Percentiles rank a stretch among this genome's conserved stretches.
These are phyloP conservation scores for Serendipita vermifera DNA, from an alignment of 768 basidiomycete species.

Conservation along the genomic window DNA sequence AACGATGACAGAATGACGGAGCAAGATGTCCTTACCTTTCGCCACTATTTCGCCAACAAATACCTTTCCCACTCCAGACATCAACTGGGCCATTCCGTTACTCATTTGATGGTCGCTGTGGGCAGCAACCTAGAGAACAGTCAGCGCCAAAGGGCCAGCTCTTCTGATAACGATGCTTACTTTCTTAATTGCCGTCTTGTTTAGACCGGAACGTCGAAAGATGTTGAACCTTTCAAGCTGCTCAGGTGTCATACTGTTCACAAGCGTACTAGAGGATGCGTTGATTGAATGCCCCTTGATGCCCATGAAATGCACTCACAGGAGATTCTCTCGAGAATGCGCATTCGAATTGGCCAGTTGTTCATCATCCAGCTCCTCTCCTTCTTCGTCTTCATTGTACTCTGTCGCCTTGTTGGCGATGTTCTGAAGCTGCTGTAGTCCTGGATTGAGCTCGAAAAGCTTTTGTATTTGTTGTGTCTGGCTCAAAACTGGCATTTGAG, in stretches of 20 bases:
- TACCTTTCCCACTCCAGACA: conserved; percentile 81
- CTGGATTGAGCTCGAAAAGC: conserved; percentile 6
- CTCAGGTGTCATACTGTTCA: conserved; percentile 72
- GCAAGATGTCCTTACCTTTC: conserved; percentile 42
- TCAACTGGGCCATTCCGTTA: conserved; percentile 59
- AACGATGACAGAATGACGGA: not conserved
- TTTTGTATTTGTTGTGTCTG: conserved; percentile 7
- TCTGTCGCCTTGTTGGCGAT: conserved; percentile 12
- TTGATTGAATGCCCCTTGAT: conserved; percentile 11
- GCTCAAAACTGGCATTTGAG: not conserved
- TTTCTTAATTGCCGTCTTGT: conserved; percentile 72
- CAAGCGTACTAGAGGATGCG: conserved; percentile 47
- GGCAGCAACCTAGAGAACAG: not conserved
- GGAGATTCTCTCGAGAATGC: not conserved
- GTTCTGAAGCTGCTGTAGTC: conserved; percentile 3
- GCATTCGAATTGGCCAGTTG: not conserved
- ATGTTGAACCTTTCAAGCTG: conserved; percentile 87
- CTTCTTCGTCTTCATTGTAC: conserved; percentile 19
- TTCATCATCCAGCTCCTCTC: conserved; percentile 17
- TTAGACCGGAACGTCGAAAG: conserved; percentile 69
- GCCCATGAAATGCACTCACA: not conserved
- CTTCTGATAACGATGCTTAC: conserved; percentile 30
- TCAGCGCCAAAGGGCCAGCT: not conserved
- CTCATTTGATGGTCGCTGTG: conserved; percentile 1
- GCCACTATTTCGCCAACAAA: conserved; percentile 90